Evolutionary conservation across 495 filamentous ascomycete species (phyloP).

Genomic region (Entonaema liquescens): DNA sequence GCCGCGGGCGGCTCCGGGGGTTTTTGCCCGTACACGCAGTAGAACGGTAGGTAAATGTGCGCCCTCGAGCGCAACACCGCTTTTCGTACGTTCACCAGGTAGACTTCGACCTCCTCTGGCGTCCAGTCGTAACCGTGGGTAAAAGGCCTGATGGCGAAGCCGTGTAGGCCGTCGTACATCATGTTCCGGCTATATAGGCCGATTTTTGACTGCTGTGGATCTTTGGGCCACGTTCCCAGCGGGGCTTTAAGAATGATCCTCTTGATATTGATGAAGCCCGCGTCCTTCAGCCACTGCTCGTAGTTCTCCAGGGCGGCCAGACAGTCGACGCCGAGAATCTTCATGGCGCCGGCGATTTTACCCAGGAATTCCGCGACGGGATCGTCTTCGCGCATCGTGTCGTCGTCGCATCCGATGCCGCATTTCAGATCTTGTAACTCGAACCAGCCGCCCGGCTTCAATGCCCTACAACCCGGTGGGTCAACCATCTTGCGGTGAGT

Average conservation of each 20-base stretch:
- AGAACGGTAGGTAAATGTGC: constrained; percentile 56
- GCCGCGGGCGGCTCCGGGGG: constrained; percentile 26
- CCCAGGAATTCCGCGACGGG: constrained; percentile 43
- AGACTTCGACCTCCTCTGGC: constrained; percentile 60
- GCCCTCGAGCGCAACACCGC: constrained; percentile 60
- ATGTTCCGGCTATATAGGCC: constrained; percentile 55
- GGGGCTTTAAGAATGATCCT: constrained; percentile 63
- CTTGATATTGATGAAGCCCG: constrained; percentile 69
- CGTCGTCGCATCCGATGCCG: constrained; percentile 53
- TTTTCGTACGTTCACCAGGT: constrained; percentile 62
- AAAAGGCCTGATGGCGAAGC: constrained; percentile 55
- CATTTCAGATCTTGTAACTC: constrained; percentile 61
- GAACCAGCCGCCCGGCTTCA: constrained; percentile 61
- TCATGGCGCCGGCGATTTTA: constrained; percentile 43
- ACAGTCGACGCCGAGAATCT: constrained; percentile 51
- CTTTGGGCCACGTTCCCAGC: constrained; percentile 65
- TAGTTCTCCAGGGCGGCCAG: constrained; percentile 56
- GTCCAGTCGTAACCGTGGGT: constrained; percentile 65
- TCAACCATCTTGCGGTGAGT: constrained; percentile 11
- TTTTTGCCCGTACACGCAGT: constrained; percentile 47
- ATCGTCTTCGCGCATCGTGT: constrained; percentile 46
- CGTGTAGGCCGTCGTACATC: constrained; percentile 55
- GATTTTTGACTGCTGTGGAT: constrained; percentile 60
- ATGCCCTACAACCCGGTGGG: constrained; percentile 34
- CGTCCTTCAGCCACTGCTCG: constrained; percentile 57